A percentile compares a stretch with the other conserved stretches of the same genome.
These are phyloP conservation scores for Sarcocystis neurona DNA, from an alignment of 169 alveolate genomes.

Conservation along the genomic window DNA sequence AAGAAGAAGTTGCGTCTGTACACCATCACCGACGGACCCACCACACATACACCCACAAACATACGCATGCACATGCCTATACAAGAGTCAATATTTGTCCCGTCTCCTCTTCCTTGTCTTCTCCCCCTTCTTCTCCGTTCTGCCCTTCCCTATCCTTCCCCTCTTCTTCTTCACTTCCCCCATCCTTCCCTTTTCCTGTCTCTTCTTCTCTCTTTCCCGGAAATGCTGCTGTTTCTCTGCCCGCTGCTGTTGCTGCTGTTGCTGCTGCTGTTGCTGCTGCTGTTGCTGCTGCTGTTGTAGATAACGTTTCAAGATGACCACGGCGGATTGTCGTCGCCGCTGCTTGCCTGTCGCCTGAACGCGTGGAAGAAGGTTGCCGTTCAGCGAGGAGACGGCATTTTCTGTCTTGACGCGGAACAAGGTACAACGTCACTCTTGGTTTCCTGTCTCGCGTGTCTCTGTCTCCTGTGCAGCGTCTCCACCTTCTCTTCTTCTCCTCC, in stretches of 20 bases:
- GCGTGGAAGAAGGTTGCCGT: slow-evolving; percentile 5
- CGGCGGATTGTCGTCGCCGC: slow-evolving; percentile 2
- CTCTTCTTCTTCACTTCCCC: neutral
- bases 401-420: slow-evolving; percentile 57
- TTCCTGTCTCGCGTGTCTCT: too few species aligned
- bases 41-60: too few species aligned
- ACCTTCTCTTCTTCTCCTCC: too few species aligned
- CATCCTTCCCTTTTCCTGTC: neutral
- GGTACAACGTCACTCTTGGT: too few species aligned
- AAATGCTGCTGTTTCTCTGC: neutral
- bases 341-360: slow-evolving; percentile 2
- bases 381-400: slow-evolving; percentile 59
- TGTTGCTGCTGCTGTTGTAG: neutral
- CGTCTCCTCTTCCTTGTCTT: neutral
- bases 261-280: neutral
- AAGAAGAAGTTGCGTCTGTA: too few species aligned
- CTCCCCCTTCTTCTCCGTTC: neutral
- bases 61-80: too few species aligned
- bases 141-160: neutral
- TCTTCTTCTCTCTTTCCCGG: neutral
- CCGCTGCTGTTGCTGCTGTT: neutral
- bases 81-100: neutral
- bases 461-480: too few species aligned
- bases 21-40: too few species aligned
- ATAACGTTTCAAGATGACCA: neutral